phyloP scores from a whole-genome alignment of 495 filamentous ascomycete genomes.

The Trichoderma reesei region DNA sequence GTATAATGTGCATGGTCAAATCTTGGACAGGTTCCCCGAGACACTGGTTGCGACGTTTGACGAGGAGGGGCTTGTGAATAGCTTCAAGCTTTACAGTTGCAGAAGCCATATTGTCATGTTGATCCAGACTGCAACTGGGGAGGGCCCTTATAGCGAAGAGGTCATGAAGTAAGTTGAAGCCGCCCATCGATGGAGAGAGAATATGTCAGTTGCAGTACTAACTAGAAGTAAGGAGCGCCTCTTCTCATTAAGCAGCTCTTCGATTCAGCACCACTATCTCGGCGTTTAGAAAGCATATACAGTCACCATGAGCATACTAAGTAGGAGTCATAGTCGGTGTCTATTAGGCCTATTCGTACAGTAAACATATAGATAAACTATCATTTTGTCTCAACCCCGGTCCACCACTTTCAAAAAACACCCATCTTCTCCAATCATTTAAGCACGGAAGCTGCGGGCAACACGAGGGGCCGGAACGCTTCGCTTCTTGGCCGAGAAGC shows the following conservation, averaged over 20 bases:
- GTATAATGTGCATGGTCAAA: constrained; percentile 6
- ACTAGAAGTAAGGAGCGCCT: background rate
- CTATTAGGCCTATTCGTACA: background rate
- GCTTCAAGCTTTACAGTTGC: constrained; percentile 14
- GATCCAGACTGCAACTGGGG: constrained; percentile 15
- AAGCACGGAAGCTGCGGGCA: background rate
- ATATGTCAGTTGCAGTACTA: background rate
- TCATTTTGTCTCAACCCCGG: background rate
- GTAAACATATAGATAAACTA: constrained; percentile 3
- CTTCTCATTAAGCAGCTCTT: too few species aligned
- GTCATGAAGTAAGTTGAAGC: background rate
- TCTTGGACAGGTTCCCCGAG: constrained; percentile 11
- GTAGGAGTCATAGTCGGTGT: background rate
- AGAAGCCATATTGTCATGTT: constrained; percentile 13
- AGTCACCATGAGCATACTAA: background rate
- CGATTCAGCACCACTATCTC: too few species aligned
- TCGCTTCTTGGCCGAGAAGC: constrained; percentile 21
- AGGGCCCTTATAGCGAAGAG: constrained; percentile 10
- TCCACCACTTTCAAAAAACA: background rate
- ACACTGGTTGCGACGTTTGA: constrained; percentile 12
- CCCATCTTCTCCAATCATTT: background rate
- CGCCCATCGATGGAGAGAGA: background rate
- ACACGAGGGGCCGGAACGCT: background rate
- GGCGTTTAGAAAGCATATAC: too few species aligned
- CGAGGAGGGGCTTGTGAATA: constrained; percentile 12